phyloP scores from a whole-genome alignment of 495 filamentous ascomycete genomes.

The Neurospora intermedia region DNA sequence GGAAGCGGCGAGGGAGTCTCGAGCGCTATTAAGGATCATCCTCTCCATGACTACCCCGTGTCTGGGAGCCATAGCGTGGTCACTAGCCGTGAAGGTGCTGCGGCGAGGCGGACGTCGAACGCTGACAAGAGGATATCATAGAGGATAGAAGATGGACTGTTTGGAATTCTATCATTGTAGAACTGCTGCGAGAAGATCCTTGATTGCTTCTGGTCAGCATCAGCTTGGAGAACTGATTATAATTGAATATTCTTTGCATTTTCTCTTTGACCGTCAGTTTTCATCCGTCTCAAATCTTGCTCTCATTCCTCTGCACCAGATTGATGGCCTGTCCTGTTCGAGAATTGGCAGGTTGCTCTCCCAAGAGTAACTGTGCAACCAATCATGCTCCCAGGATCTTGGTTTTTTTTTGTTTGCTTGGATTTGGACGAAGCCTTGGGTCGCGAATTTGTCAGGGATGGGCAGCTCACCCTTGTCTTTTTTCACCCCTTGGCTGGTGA shows the following conservation, averaged over 20 bases:
- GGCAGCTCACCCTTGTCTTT: not conserved
- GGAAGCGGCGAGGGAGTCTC: conserved; percentile 39
- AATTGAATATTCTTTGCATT: not conserved
- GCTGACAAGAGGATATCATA: conserved; percentile 22
- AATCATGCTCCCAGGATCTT: not conserved
- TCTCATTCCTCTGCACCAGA: not conserved
- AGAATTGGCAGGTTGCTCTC: not conserved
- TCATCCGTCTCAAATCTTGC: not conserved
- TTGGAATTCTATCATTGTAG: not conserved
- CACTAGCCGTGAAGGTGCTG: not conserved
- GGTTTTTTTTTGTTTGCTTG: not conserved
- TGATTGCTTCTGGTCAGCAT: not conserved
- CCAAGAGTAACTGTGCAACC: not conserved
- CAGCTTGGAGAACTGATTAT: not conserved
- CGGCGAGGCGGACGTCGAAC: conserved; percentile 28
- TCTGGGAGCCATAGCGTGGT: not conserved
- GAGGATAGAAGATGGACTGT: not conserved
- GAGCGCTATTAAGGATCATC: conserved; percentile 13
- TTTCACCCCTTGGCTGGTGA: conserved; percentile 1
- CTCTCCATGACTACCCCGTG: conserved; percentile 6
- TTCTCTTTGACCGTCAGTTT: not conserved
- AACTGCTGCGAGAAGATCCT: not conserved
- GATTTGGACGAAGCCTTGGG: not conserved
- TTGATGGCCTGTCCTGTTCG: not conserved
- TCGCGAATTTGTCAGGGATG: not conserved